Conservation (phyloP, 2,329 filamentous ascomycete species). For the Fusarium sp. region DNA sequence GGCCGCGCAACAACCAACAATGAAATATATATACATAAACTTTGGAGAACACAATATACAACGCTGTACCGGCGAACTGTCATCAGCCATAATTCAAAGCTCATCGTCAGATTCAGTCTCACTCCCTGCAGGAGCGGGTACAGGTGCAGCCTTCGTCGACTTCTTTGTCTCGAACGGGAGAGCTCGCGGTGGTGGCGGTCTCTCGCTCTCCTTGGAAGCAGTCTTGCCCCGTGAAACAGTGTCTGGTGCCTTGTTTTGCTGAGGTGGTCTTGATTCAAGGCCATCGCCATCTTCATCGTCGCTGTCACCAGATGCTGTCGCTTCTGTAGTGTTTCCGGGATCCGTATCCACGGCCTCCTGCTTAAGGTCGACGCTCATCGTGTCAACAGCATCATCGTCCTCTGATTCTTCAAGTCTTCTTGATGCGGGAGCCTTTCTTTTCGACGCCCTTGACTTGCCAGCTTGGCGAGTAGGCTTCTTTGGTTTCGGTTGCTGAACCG, state of each 20-base stretch:
- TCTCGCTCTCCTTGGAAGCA: slow-evolving; percentile 28
- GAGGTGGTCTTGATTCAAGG: neutral
- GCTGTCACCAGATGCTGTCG: slow-evolving; percentile 52
- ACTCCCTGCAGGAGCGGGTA: slow-evolving; percentile 46
- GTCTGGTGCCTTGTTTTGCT: neutral
- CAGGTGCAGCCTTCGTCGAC: slow-evolving; percentile 38
- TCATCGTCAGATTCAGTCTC: slow-evolving; percentile 67
- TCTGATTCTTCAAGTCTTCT: slow-evolving; percentile 53
- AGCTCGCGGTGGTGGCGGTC: slow-evolving; percentile 50
- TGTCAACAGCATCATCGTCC: slow-evolving; percentile 52
- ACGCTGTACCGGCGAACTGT: neutral
- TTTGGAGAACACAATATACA: neutral
- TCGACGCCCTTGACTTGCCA: slow-evolving; percentile 53
- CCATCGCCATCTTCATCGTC: slow-evolving; percentile 52
- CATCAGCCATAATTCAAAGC: slow-evolving; percentile 48
- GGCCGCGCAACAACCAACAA: neutral
- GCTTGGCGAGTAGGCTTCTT: slow-evolving; percentile 41
- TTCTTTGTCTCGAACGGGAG: slow-evolving; percentile 56
- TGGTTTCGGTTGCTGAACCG: slow-evolving; percentile 20
- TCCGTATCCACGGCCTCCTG: slow-evolving; percentile 51
- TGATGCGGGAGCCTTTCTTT: slow-evolving; percentile 58
- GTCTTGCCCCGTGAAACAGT: slow-evolving; percentile 2
- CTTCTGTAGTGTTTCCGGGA: slow-evolving; percentile 52
- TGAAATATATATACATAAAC: neutral
- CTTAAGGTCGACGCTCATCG: slow-evolving; percentile 59